These are phyloP conservation scores for Drechslerella dactyloides DNA, from an alignment of 2,329 filamentous ascomycete genomes.

Conservation along the genomic window DNA sequence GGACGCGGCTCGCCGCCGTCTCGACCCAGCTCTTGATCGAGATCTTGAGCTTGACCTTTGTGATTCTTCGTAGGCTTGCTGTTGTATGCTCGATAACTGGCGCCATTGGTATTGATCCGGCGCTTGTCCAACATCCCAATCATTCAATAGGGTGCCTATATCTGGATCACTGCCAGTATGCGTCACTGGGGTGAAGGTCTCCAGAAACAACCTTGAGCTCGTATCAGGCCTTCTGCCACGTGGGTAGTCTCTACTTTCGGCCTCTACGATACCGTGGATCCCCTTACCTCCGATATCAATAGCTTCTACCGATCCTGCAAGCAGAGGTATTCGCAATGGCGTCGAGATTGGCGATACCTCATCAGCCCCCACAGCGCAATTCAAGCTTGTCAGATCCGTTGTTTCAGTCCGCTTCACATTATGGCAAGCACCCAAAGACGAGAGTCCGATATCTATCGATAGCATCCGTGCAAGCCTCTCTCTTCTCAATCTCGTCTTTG, in stretches of 20 bases:
- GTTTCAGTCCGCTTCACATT: not conserved
- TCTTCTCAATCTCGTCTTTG: conserved; percentile 31
- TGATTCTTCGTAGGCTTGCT: not conserved
- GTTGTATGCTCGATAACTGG: conserved; percentile 16
- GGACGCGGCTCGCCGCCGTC: not conserved
- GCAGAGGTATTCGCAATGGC: not conserved
- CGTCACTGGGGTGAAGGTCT: conserved; percentile 26
- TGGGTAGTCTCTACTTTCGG: conserved; percentile 1
- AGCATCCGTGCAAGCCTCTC: conserved; percentile 43
- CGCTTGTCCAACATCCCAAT: conserved; percentile 23
- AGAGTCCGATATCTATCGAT: conserved; percentile 25
- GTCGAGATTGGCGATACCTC: not conserved
- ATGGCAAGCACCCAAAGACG: conserved; percentile 25
- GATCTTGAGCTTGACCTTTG: conserved; percentile 9
- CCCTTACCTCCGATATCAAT: not conserved
- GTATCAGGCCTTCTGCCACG: not conserved
- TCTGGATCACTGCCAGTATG: conserved; percentile 15
- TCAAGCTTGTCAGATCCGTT: not conserved
- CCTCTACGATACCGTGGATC: not conserved
- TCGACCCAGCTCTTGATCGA: conserved; percentile 13
- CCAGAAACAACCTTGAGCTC: conserved; percentile 15
- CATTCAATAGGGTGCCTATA: conserved; percentile 21
- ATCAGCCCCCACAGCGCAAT: not conserved
- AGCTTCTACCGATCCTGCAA: not conserved
- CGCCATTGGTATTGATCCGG: conserved; percentile 38